A percentile compares a stretch with the other conserved stretches of the same genome.
Conservation (phyloP, 805 yeast species). For the Candida chilensis region DNA sequence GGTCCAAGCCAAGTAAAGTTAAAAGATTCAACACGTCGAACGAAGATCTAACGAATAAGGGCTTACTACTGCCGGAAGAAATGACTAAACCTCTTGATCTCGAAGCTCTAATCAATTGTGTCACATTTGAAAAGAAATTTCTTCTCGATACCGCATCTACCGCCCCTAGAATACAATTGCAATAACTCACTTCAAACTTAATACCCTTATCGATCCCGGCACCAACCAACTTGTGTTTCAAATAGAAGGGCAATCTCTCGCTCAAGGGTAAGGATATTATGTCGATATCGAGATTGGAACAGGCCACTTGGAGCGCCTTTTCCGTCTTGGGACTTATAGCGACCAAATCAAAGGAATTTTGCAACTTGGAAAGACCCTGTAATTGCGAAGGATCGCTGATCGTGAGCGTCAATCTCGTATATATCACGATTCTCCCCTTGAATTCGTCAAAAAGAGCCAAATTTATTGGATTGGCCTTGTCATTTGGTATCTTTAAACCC, state of each 20-base stretch:
- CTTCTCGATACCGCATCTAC: slow-evolving; percentile 37
- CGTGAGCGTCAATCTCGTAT: slow-evolving; percentile 65
- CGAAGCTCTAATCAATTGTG: slow-evolving; percentile 72
- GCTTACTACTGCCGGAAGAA: slow-evolving; percentile 61
- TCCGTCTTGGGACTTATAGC: slow-evolving; percentile 79
- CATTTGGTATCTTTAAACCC: slow-evolving; percentile 40
- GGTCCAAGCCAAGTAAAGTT: slow-evolving; percentile 61
- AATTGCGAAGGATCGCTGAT: slow-evolving; percentile 74
- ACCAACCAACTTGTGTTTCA: slow-evolving; percentile 79
- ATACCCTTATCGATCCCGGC: slow-evolving; percentile 80
- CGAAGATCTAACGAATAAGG: slow-evolving; percentile 54
- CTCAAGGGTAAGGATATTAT: slow-evolving; percentile 64
- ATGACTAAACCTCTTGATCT: slow-evolving; percentile 73
- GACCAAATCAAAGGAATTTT: slow-evolving; percentile 59
- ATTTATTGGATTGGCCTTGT: slow-evolving; percentile 33
- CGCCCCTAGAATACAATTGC: slow-evolving; percentile 35
- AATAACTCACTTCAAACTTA: slow-evolving; percentile 70
- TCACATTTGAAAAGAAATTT: slow-evolving; percentile 60
- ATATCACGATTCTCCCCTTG: slow-evolving; percentile 34
- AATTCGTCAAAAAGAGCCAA: slow-evolving; percentile 17
- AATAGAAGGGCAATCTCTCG: slow-evolving; percentile 59
- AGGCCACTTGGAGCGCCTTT: slow-evolving; percentile 65
- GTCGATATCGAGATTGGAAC: slow-evolving; percentile 74
- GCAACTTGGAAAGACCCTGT: slow-evolving; percentile 44
- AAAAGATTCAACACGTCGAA: slow-evolving; percentile 62